Base-by-base conservation (phyloP, 129 eudicot species). In the Calendula officinalis region DNA sequence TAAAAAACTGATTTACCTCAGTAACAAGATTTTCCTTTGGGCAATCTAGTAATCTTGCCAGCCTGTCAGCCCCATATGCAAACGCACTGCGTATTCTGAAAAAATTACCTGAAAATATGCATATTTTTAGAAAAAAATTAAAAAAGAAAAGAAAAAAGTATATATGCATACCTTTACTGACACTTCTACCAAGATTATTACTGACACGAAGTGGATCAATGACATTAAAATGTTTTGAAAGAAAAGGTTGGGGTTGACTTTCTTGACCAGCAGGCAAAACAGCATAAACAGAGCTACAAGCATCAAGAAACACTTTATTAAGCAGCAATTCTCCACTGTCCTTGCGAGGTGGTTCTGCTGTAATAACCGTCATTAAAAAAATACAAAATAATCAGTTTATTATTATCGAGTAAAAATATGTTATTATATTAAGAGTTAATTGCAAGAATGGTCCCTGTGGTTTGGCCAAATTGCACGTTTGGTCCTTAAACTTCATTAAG, bases 141-240 rank as follows among this genome's bases (percentile, higher is more conserved):
- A 6, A 4, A 37, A 33, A 46, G 55, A 32, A 57, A 9, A 38
- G 2, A 54, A 40, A 48, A 7, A 9, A 36, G 13, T 13, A 30
- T 0, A 30, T 49, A 47, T 16, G 30, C 30, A 41, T 86, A 94
- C 99, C 97, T 94, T 89, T 94, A 80, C 88, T 89, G 38, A 94
- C 97, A 84, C 99, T 94, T 50, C 99, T 81, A 47, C 99, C 99
- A 54, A 94, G 97, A 70, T 94, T 94, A 78, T 94, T 94, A 81
- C 78, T 89, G 40, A 81, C 86, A 10, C 99, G 97, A 36, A 94
- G 67, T 14, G 97, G 97, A 78, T 94, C 99, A 15, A 94, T 84
- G 27, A 94, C 95, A 40, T 94, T 94, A 46, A 89, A 89, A 84
- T 82, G 82, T 64, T 94, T 94, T 10, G 94, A 81, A 74, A 80